Evolutionary conservation across 257 asterid genomes (phyloP).

Genomic region (Solanum clarkiae): DNA sequence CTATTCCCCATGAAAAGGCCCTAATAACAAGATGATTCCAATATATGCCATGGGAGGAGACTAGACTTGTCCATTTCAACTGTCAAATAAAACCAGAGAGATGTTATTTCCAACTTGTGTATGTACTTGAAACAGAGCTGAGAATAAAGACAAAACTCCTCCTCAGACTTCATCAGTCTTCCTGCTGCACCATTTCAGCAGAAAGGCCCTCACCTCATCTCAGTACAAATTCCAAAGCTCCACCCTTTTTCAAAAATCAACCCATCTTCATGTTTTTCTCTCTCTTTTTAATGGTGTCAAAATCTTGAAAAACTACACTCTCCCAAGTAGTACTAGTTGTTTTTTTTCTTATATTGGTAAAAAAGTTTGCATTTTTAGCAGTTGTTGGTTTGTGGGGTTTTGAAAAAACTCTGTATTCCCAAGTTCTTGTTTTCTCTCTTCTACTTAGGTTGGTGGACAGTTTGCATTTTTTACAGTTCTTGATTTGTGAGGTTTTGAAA

Average conservation of each 20-base stretch:
- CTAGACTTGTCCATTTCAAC: neutral
- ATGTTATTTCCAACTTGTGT: conserved; percentile 4
- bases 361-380: neutral
- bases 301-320: neutral
- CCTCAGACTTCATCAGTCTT: neutral
- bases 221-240: conserved; percentile 17
- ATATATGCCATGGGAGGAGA: neutral
- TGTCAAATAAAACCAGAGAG: neutral
- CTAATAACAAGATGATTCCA: neutral
- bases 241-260: neutral
- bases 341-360: neutral
- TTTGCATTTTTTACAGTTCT: neutral
- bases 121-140: neutral
- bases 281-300: neutral
- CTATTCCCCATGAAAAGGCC: neutral
- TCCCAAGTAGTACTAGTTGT: neutral
- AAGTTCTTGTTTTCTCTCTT: neutral
- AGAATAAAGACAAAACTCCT: neutral
- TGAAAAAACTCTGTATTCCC: neutral
- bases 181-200: neutral
- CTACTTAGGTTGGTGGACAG: neutral
- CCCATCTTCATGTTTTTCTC: neutral
- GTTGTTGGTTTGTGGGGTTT: neutral
- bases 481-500: neutral
- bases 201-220: neutral